Percentiles rank a stretch among this genome's conserved stretches.
Evolutionary conservation across 108 stramenopile genomes (phyloP).

Genomic region (Nannochloropsis gaditana): DNA sequence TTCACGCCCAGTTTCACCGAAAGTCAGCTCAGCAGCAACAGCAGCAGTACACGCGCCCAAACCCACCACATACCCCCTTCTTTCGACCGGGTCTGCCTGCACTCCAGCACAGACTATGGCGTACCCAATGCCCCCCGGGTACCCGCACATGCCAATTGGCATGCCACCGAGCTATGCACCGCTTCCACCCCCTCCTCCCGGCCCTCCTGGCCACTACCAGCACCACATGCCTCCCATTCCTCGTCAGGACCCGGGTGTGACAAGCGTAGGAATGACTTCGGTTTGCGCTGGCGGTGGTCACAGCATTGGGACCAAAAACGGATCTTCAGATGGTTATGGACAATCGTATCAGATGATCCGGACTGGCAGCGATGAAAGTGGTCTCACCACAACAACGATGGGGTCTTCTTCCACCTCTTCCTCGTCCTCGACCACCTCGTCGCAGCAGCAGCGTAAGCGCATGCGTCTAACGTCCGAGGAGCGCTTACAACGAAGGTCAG

Average conservation of each 20-base stretch:
- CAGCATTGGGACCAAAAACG: no score
- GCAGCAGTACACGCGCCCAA: not conserved
- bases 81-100: not conserved
- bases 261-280: not conserved
- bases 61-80: constrained; percentile 19
- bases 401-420: not conserved
- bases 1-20: no score
- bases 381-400: not conserved
- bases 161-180: not conserved
- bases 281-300: no score
- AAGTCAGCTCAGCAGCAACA: not conserved
- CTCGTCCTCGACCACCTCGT: not conserved
- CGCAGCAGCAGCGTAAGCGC: constrained; percentile 10
- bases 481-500: not conserved
- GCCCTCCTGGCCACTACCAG: constrained; percentile 5
- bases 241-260: not conserved
- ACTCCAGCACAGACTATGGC: not conserved
- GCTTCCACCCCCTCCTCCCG: not conserved
- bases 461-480: not conserved
- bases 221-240: not conserved
- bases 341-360: not conserved
- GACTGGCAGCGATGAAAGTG: not conserved
- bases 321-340: no score
- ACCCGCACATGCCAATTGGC: not conserved
- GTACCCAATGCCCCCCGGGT: not conserved